These are phyloP conservation scores for Leccinum pellstonianum DNA, from an alignment of 768 basidiomycete genomes.

Conservation along the genomic window DNA sequence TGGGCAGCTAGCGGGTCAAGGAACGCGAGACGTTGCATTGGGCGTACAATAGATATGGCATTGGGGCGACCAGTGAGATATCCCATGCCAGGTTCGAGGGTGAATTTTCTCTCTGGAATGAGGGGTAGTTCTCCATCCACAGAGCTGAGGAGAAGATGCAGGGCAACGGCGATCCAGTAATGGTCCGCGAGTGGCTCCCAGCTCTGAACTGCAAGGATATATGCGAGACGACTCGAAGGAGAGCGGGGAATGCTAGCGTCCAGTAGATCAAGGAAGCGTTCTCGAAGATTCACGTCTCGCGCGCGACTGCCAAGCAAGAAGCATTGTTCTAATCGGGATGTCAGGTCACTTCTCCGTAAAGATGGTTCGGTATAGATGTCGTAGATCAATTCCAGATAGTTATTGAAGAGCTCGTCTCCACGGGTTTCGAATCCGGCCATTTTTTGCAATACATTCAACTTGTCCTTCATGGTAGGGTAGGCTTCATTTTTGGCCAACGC, in stretches of 20 bases:
- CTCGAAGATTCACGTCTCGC: conserved; percentile 73
- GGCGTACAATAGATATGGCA: conserved; percentile 57
- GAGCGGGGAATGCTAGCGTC: conserved; percentile 87
- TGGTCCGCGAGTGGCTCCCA: conserved; percentile 93
- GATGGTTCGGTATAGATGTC: conserved; percentile 90
- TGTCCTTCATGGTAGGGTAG: conserved; percentile 94
- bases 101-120: conserved; percentile 42
- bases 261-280: conserved; percentile 85
- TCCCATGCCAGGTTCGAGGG: conserved; percentile 31
- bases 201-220: conserved; percentile 88
- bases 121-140: conserved; percentile 44
- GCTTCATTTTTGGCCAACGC: conserved; percentile 82
- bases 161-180: conserved; percentile 91
- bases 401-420: conserved; percentile 68
- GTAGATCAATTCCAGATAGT: conserved; percentile 86
- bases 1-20: conserved; percentile 77
- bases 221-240: conserved; percentile 77
- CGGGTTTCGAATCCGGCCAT: conserved; percentile 84
- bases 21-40: conserved; percentile 81
- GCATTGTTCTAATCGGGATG: conserved; percentile 86
- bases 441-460: conserved; percentile 82
- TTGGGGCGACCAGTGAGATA: conserved; percentile 46
- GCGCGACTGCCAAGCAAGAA: conserved; percentile 92
- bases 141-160: conserved; percentile 87
- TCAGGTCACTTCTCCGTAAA: conserved; percentile 89